Evolutionary conservation across 2,329 filamentous ascomycete genomes (phyloP), one percentile per base, ranked within the genome.

Genomic region (Penicillium sp.): DNA sequence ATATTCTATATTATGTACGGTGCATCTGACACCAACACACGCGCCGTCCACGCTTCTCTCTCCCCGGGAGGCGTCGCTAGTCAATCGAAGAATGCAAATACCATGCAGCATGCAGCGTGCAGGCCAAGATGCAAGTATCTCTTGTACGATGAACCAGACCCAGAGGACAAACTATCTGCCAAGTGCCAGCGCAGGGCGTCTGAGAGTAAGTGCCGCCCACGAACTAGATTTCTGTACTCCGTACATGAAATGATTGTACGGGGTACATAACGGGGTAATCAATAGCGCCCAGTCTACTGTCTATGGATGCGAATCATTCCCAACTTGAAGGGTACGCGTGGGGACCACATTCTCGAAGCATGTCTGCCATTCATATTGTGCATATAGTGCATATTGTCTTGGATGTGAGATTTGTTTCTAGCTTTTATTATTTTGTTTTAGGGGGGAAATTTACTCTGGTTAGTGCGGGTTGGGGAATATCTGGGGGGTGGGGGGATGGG

Each of bases 271-370:
- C 4, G 30, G 30, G 30, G 30, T 31, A 31, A 11, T 31, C 30
- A 31, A 31, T 16, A 42, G 47, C 10, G 1, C 17, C 14, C 14
- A 49, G 46, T 26, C 25, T 30, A 36, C 11, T 9, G 14, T 25
- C 2, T 22, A 33, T 41, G 25, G 17, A 5, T 30, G 44, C 33
- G n/a, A 36, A 41, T 50, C 43, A 50, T 57, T 42, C 48, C 52
- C 41, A 19, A 35, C 22, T 52, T 40, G 33, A 36, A 41, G 22
- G 6, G 26, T 8, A 31, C 37, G 49, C 43, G 56, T 49, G 54
- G 46, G 53, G 37, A 33, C 59, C 54, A 57, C 61, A 59, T 63
- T 64, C 59, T 63, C 59, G 54, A 61, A 61, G 45, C 58, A 57
- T 60, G 44, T 55, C 58, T 41, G 33, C 42, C 50, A 41, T 50